These are phyloP conservation scores for Naganishia vaughanmartiniae DNA, from an alignment of 768 basidiomycete genomes.

Conservation along the genomic window DNA sequence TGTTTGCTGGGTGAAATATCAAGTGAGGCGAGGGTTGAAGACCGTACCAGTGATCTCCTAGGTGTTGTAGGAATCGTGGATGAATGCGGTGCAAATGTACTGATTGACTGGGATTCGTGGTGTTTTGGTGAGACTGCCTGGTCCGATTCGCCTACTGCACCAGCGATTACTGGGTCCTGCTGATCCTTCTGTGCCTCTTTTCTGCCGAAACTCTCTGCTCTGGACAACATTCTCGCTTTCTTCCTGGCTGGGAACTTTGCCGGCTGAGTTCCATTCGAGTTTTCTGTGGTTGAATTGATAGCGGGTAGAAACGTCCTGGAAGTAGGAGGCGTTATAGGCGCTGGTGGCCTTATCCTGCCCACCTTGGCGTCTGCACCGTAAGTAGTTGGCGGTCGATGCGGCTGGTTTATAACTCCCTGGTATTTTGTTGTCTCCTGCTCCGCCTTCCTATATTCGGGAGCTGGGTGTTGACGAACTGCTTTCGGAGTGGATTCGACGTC, in stretches of 20 bases:
- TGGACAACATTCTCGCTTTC: slow-evolving; percentile 12
- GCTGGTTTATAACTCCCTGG: neutral
- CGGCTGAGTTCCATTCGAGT: neutral
- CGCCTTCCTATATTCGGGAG: neutral
- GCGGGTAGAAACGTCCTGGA: slow-evolving; percentile 3
- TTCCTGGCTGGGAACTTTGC: neutral
- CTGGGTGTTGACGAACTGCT: neutral
- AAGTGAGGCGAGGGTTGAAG: neutral
- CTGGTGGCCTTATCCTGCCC: neutral
- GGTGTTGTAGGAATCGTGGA: neutral
- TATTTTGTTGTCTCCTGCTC: neutral
- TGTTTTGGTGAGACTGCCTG: neutral
- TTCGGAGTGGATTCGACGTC: neutral
- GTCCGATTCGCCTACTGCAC: neutral
- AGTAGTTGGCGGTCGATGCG: neutral
- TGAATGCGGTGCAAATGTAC: neutral
- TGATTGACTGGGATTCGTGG: no score
- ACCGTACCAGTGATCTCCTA: slow-evolving; percentile 9
- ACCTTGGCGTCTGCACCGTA: neutral
- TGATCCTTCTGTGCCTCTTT: slow-evolving; percentile 19
- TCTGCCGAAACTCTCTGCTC: slow-evolving; percentile 18
- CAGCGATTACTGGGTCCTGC: neutral
- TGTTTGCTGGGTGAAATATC: neutral
- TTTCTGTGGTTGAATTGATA: neutral
- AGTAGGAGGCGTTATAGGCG: neutral